A percentile compares a stretch with the other conserved stretches of the same genome.
phyloP scores from a whole-genome alignment of 2,329 filamentous ascomycete genomes.

The Aspergillus tanneri region DNA sequence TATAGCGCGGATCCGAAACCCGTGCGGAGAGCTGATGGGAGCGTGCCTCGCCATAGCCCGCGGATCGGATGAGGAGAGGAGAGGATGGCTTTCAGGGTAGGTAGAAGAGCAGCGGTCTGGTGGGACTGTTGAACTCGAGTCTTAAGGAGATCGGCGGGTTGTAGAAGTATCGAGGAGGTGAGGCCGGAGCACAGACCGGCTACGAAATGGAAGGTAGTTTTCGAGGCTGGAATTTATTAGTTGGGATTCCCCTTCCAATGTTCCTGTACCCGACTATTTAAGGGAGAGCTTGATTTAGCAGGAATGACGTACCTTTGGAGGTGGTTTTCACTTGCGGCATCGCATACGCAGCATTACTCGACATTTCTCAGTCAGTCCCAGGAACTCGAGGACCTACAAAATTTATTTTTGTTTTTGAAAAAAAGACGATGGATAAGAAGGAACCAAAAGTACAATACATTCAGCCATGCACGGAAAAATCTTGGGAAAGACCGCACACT shows the following conservation, averaged over 20 bases:
- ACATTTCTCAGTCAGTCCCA: conserved; percentile 24
- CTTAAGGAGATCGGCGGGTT: conserved; percentile 94
- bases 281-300: not conserved
- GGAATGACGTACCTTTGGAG: conserved; percentile 29
- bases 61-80: conserved; percentile 65
- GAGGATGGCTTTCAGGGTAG: conserved; percentile 69
- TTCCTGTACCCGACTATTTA: too few species aligned
- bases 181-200: conserved; percentile 86
- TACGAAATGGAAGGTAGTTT: conserved; percentile 72
- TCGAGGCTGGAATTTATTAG: conserved; percentile 37
- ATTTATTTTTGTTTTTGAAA: too few species aligned
- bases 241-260: too few species aligned
- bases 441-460: not conserved
- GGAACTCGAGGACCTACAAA: conserved; percentile 9
- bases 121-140: conserved; percentile 90
- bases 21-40: conserved; percentile 89
- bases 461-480: not conserved
- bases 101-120: conserved; percentile 62
- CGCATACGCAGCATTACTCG: conserved; percentile 30
- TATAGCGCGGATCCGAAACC: conserved; percentile 92
- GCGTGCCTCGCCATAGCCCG: conserved; percentile 85
- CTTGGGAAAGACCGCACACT: conserved; percentile 9
- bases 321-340: conserved; percentile 32
- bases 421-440: not conserved
- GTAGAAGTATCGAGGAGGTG: conserved; percentile 82